Conservation (phyloP, 257 asterid species). For the Ocimum tenuiflorum region DNA sequence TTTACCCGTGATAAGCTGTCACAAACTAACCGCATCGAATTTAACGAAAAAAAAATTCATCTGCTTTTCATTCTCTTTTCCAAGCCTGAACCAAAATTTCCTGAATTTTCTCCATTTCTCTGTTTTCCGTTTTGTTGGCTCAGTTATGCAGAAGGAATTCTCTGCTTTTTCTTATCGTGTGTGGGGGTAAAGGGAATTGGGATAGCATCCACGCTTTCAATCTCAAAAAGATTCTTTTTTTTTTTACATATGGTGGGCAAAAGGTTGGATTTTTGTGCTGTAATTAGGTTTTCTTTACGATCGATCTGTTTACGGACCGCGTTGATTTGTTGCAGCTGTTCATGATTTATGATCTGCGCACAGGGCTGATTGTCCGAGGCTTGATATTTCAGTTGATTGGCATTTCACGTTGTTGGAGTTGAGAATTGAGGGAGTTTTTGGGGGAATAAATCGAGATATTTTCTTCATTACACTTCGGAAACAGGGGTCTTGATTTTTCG, state of each 20-base stretch:
- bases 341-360: conserved; percentile 22
- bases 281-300: conserved; percentile 3
- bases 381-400: conserved; percentile 18
- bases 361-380: conserved; percentile 4
- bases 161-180: conserved; percentile 11
- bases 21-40: conserved; percentile 33
- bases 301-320: conserved; percentile 11
- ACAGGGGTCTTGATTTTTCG: conserved; percentile 8
- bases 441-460: neutral
- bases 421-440: conserved; percentile 6
- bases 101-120: neutral
- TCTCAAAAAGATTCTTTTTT: conserved; percentile 2
- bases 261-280: conserved; percentile 14
- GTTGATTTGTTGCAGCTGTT: conserved; percentile 7
- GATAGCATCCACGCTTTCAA: conserved; percentile 14
- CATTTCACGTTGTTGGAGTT: conserved; percentile 15
- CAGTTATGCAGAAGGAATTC: neutral
- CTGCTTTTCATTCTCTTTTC: conserved; percentile 16
- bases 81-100: neutral
- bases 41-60: conserved; percentile 16
- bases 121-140: neutral
- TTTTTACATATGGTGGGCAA: neutral
- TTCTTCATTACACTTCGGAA: neutral
- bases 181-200: neutral
- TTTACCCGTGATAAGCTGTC: conserved; percentile 33